Evolutionary conservation across 208 protist species (phyloP).

Genomic region (Trypanosoma melophagium): DNA sequence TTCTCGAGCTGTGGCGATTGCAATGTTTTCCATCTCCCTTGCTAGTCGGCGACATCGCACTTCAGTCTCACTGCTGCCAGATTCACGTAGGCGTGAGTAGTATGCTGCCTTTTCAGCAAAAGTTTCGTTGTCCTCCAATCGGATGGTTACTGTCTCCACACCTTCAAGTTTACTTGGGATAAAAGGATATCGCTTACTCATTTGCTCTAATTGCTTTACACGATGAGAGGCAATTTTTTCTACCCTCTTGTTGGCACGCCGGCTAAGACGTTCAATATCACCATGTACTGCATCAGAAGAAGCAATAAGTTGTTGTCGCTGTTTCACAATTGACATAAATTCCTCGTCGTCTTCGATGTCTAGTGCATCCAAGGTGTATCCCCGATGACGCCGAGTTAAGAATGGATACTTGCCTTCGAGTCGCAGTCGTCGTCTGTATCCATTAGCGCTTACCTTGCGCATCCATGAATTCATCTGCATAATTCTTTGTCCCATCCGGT

Average conservation of each 20-base stretch:
- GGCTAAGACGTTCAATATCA: constrained; percentile 7
- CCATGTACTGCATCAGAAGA: background rate
- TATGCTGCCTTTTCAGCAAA: constrained; percentile 21
- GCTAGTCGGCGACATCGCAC: constrained; percentile 29
- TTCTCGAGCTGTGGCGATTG: constrained; percentile 22
- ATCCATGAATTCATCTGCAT: constrained; percentile 37
- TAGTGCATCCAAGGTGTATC: constrained; percentile 46
- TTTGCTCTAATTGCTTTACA: background rate
- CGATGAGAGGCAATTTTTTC: constrained; percentile 1
- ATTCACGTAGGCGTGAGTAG: constrained; percentile 1
- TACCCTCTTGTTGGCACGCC: constrained; percentile 7
- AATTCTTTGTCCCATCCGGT: constrained; percentile 39
- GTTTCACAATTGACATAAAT: constrained; percentile 26
- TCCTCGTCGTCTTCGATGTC: constrained; percentile 33
- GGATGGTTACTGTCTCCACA: constrained; percentile 49
- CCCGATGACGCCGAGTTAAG: constrained; percentile 39
- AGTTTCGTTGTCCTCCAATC: constrained; percentile 39
- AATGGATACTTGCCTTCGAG: constrained; percentile 53
- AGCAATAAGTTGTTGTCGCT: constrained; percentile 17
- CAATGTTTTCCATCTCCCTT: constrained; percentile 34
- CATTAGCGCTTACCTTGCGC: constrained; percentile 36
- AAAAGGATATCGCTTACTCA: constrained; percentile 47
- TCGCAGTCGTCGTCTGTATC: constrained; percentile 34
- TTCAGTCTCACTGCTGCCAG: background rate
- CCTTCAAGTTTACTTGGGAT: constrained; percentile 47